Conservation (phyloP, 305 asterid genomes). For the Solanum hybrid region DNA sequence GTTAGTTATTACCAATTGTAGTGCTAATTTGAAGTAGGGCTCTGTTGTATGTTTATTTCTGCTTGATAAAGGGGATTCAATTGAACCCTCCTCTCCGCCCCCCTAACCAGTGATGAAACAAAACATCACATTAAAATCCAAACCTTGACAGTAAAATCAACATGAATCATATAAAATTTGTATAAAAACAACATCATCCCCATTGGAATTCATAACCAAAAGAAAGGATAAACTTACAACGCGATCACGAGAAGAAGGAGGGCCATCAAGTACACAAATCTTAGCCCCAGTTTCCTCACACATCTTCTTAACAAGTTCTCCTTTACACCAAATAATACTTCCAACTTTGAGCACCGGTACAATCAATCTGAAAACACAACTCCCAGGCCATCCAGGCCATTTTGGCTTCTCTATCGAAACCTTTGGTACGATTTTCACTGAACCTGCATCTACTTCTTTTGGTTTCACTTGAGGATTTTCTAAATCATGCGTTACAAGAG, state of each 20-base stretch:
- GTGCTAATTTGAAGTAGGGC: no score
- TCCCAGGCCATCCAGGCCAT: slow-evolving; percentile 98
- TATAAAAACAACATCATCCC: not conserved
- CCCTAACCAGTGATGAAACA: not conserved
- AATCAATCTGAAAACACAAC: slow-evolving; percentile 53
- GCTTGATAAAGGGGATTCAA: not conserved
- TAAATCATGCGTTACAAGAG: not conserved
- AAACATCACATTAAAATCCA: no score
- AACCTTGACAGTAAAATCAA: not conserved
- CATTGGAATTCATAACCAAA: not conserved
- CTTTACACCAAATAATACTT: slow-evolving; percentile 76
- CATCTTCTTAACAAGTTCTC: slow-evolving; percentile 76
- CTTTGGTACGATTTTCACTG: not conserved
- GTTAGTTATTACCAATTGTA: no score
- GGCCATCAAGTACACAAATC: slow-evolving; percentile 82
- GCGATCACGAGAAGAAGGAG: slow-evolving; percentile 61
- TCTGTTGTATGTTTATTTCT: no score
- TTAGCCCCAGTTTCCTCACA: slow-evolving; percentile 78
- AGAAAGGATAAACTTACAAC: slow-evolving; percentile 14
- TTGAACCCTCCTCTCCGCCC: not conserved
- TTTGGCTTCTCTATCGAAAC: slow-evolving; percentile 19
- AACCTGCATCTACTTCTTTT: not conserved
- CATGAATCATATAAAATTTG: not conserved
- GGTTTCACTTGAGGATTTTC: not conserved
- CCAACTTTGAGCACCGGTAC: slow-evolving; percentile 86